phyloP scores from a whole-genome alignment of 2,329 filamentous ascomycete genomes.

The Aspergillus melleus region DNA sequence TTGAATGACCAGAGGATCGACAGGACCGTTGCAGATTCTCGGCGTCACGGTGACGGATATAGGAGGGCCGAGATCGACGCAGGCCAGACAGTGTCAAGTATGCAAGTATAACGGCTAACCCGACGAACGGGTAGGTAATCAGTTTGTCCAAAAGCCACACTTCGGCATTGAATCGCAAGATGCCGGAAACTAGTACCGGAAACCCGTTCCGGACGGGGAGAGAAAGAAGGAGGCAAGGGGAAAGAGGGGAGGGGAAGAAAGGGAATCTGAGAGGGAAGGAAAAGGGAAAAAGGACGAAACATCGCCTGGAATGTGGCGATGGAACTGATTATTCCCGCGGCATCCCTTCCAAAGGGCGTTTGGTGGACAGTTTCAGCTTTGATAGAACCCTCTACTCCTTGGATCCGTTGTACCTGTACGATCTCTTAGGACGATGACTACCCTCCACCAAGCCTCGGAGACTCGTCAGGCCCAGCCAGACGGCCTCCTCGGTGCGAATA shows the following conservation, averaged over 20 bases:
- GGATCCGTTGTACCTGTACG: conserved; percentile 1
- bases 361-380: not conserved
- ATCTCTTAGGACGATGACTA: conserved; percentile 15
- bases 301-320: conserved; percentile 6
- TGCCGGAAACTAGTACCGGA: not conserved
- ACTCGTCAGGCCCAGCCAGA: conserved; percentile 73
- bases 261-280: not conserved
- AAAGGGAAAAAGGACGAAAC: not conserved
- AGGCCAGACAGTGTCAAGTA: not conserved
- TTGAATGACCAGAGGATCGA: not conserved
- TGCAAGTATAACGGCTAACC: not conserved
- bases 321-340: not conserved
- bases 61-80: not conserved
- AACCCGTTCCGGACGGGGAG: not conserved
- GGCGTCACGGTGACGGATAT: not conserved
- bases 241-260: not conserved
- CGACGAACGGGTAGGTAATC: not conserved
- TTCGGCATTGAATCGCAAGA: not conserved
- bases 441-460: conserved; percentile 57
- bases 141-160: not conserved
- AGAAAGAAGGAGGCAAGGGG: not conserved
- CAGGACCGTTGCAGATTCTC: not conserved
- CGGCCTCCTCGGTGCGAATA: conserved; percentile 80
- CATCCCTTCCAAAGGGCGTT: not conserved
- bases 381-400: not conserved